phyloP scores from a whole-genome alignment of 208 protist species.

The Acanthamoeba lenticulata region DNA sequence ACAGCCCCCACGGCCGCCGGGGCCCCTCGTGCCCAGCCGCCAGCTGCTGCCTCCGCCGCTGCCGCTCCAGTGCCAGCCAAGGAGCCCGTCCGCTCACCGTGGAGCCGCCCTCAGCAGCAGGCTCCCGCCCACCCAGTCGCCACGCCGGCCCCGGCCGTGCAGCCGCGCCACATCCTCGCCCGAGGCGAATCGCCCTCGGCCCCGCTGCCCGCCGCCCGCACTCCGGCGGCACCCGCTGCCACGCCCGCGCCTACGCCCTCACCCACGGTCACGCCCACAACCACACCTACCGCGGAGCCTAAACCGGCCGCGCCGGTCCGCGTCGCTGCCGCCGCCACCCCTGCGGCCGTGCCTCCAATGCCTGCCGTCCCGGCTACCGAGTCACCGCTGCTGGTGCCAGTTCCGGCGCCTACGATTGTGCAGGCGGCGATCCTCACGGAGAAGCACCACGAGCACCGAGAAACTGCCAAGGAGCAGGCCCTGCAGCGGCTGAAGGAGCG shows the following conservation, averaged over 20 bases:
- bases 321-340: not conserved
- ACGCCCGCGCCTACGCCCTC: not conserved
- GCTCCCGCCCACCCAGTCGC: not conserved
- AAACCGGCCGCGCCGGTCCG: not conserved
- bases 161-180: not conserved
- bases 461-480: constrained; percentile 17
- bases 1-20: not conserved
- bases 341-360: not conserved
- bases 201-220: not conserved
- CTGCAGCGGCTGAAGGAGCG: not conserved
- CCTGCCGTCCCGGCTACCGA: not conserved
- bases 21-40: not conserved
- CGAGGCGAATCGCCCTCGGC: not conserved
- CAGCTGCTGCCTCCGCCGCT: not conserved
- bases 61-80: not conserved
- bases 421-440: constrained; percentile 24
- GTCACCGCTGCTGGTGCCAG: not conserved
- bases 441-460: constrained; percentile 7
- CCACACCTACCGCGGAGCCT: not conserved
- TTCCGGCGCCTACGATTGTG: not conserved
- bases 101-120: not conserved
- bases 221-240: not conserved
- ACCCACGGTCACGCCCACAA: not conserved
- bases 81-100: not conserved
- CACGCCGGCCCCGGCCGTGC: not conserved